phyloP scores from a whole-genome alignment of 345 rosid genomes.

The Arabis hirsuta region DNA sequence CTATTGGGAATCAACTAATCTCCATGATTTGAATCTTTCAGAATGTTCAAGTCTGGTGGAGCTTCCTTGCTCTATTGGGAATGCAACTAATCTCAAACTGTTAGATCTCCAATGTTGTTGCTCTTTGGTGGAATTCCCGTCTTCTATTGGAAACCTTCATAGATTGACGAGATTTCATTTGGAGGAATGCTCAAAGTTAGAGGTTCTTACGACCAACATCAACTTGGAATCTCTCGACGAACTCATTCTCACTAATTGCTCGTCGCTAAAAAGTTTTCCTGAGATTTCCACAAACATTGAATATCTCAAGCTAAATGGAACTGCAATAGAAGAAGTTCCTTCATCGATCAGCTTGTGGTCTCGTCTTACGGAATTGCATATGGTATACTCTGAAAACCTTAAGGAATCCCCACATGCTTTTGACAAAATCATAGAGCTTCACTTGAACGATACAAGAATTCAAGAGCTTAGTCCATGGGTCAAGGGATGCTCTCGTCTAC shows the following conservation, averaged over 20 bases:
- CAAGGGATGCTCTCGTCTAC: neutral
- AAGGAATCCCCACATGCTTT: neutral
- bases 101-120: neutral
- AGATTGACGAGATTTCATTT: neutral
- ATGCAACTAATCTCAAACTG: neutral
- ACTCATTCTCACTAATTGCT: neutral
- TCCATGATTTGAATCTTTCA: neutral
- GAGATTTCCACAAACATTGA: constrained; percentile 18
- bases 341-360: constrained; percentile 12
- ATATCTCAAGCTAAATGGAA: neutral
- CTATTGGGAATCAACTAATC: neutral
- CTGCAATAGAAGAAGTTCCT: constrained; percentile 19
- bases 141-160: neutral
- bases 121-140: neutral
- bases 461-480: constrained; percentile 2
- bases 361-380: neutral
- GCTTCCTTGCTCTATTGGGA: neutral
- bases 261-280: neutral
- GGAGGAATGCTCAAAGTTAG: neutral
- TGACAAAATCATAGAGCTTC: neutral
- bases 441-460: neutral
- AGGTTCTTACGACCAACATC: constrained; percentile 2
- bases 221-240: neutral
- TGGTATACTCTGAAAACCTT: constrained; percentile 6
- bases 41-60: no score